Evolutionary conservation across 2,329 filamentous ascomycete species (phyloP).

Genomic region (Paraconiothyrium sp.): DNA sequence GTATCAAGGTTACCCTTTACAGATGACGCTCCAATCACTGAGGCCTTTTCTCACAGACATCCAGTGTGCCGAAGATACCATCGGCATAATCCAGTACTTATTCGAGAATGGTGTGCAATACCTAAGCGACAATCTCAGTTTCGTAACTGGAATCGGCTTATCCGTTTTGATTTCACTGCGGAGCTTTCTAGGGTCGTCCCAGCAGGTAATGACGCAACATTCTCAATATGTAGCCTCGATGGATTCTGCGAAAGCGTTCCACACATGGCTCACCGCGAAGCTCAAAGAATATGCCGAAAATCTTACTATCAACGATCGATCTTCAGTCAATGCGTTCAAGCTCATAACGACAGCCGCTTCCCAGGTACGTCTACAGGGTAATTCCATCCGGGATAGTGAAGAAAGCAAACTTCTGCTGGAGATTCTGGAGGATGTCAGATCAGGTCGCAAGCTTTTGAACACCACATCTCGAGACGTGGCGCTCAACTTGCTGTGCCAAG

Average conservation of each 20-base stretch:
- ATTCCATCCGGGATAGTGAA: slow-evolving; percentile 72
- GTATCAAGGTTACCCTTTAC: slow-evolving; percentile 81
- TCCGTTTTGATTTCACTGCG: slow-evolving; percentile 82
- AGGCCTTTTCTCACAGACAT: slow-evolving; percentile 81
- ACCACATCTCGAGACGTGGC: slow-evolving; percentile 74
- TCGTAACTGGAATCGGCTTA: slow-evolving; percentile 81
- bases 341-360: slow-evolving; percentile 75
- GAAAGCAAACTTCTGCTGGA: slow-evolving; percentile 84
- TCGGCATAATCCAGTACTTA: slow-evolving; percentile 88
- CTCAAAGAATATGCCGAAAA: slow-evolving; percentile 63
- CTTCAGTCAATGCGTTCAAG: slow-evolving; percentile 65
- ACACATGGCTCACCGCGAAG: slow-evolving; percentile 79
- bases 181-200: slow-evolving; percentile 76
- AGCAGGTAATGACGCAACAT: slow-evolving; percentile 84
- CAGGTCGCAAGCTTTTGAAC: slow-evolving; percentile 71
- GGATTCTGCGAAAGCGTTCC: slow-evolving; percentile 78
- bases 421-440: slow-evolving; percentile 77
- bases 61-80: slow-evolving; percentile 88
- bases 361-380: slow-evolving; percentile 72
- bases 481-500: slow-evolving; percentile 76
- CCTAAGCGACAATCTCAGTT: slow-evolving; percentile 73
- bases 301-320: slow-evolving; percentile 31
- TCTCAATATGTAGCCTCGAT: slow-evolving; percentile 81
- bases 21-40: slow-evolving; percentile 87
- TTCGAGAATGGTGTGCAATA: slow-evolving; percentile 73